Conservation (phyloP, 148 eudicot genomes). For the Rhododendron molle region DNA sequence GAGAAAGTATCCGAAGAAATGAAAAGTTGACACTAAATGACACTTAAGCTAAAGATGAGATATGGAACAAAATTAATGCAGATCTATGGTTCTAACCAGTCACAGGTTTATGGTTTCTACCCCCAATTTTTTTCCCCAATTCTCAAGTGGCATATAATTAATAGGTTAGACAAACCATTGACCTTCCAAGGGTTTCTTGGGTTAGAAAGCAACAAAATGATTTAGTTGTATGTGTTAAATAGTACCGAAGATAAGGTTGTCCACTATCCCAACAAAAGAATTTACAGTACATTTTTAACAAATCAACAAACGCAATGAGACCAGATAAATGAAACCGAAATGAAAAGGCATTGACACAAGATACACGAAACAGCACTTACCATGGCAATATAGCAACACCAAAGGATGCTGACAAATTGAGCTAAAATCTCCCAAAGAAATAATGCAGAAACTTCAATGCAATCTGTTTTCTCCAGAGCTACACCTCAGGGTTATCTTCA, state of each 20-base stretch:
- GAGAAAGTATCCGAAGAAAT: neutral
- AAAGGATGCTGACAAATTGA: neutral
- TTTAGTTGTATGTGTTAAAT: neutral
- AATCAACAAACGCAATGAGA: neutral
- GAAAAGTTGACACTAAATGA: neutral
- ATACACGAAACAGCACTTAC: neutral
- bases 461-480: neutral
- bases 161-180: neutral
- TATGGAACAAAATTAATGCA: neutral
- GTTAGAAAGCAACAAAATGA: neutral
- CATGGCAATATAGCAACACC: too few species aligned
- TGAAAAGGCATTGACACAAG: neutral
- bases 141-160: neutral
- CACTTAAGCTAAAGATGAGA: neutral
- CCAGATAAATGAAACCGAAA: neutral
- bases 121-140: neutral
- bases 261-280: neutral
- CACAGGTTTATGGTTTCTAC: neutral
- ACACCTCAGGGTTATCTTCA: conserved; percentile 1
- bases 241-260: neutral
- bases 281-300: neutral
- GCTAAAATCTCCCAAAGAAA: neutral
- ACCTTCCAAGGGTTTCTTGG: neutral
- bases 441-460: neutral
- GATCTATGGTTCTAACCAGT: neutral